Percentiles rank a stretch among this genome's conserved stretches.
These are phyloP conservation scores for Quercus bicolor DNA, from an alignment of 306 rosid species.

Conservation along the genomic window DNA sequence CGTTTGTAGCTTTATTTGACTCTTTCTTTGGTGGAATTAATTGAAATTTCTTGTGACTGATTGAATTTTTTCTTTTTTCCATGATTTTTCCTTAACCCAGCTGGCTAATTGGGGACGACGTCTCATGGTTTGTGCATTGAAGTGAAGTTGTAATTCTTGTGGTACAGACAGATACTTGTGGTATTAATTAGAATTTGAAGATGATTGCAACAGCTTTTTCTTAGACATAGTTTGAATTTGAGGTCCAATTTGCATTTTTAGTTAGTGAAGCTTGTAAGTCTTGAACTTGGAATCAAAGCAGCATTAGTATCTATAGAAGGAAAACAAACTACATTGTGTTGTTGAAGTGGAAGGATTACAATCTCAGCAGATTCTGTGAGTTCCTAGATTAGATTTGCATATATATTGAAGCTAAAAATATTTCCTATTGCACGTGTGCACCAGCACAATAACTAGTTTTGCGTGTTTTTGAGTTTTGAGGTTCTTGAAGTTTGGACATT, in stretches of 20 bases:
- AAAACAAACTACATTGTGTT: not conserved
- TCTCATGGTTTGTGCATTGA: slow-evolving; percentile 9
- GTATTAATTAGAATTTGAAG: not conserved
- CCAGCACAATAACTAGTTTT: not conserved
- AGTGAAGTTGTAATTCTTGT: not conserved
- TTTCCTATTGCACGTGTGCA: not conserved
- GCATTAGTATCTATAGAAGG: not conserved
- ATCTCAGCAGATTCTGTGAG: not conserved
- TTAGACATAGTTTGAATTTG: not conserved
- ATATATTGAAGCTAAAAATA: not conserved
- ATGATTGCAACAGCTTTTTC: not conserved
- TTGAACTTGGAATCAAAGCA: not conserved
- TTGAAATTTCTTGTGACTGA: not conserved
- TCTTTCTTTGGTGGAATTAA: not conserved
- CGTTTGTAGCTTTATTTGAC: not conserved
- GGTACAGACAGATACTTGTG: not conserved
- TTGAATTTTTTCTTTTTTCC: not conserved
- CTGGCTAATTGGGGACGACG: slow-evolving; percentile 19
- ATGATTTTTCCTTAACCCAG: not conserved
- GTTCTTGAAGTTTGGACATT: not conserved
- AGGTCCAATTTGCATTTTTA: not conserved
- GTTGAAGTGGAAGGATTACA: not conserved
- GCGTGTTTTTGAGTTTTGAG: not conserved
- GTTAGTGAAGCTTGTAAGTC: not conserved
- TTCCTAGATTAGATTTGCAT: not conserved